phyloP scores from a whole-genome alignment of 31 red algal species.

The Porphyra umbilicalis region DNA sequence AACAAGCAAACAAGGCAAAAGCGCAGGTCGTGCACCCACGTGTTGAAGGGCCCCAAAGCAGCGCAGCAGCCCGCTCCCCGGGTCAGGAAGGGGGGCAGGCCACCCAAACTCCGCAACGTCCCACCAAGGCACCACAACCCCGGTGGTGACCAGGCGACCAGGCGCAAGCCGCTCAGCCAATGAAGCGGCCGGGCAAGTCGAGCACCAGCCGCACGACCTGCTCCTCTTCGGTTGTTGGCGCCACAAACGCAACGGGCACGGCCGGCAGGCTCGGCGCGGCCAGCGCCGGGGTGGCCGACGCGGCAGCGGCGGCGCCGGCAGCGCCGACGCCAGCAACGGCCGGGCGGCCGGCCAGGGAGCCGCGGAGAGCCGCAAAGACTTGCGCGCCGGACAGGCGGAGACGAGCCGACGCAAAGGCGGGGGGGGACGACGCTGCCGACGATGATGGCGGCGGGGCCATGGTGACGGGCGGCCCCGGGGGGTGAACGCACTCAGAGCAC shows the following conservation, averaged over 20 bases:
- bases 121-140: no score
- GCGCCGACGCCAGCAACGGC: neutral
- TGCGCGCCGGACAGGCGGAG: neutral
- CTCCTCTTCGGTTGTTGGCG: neutral
- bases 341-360: neutral
- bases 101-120: no score
- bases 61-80: no score
- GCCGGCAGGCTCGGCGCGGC: neutral
- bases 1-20: no score
- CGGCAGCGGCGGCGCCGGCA: neutral
- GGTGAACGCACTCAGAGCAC: no score
- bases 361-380: neutral
- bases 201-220: neutral
- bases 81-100: no score
- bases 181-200: neutral
- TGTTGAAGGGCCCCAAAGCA: no score
- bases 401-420: neutral
- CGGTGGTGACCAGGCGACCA: no score
- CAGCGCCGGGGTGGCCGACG: neutral
- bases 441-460: neutral
- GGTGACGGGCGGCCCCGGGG: neutral
- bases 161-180: neutral
- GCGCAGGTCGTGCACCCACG: no score
- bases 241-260: neutral
- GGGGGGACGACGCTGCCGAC: neutral